These are phyloP conservation scores for Prunus dulcis DNA, from an alignment of 306 rosid genomes.

Conservation along the genomic window DNA sequence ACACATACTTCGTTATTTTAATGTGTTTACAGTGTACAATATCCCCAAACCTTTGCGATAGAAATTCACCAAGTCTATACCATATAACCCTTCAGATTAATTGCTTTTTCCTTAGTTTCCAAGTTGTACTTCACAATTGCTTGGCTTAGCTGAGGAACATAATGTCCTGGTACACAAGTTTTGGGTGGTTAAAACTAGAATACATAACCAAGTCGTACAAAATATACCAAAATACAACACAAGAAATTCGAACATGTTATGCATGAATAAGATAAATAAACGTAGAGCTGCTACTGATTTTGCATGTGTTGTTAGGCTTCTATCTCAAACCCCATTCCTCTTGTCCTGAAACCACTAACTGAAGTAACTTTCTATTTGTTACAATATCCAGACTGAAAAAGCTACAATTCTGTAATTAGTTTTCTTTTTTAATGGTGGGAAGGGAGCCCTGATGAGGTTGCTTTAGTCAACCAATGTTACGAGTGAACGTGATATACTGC, in stretches of 20 bases:
- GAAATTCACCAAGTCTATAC: conserved; percentile 33
- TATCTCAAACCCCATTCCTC: background rate
- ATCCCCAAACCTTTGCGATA: background rate
- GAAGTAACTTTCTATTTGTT: background rate
- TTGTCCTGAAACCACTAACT: background rate
- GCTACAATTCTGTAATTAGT: background rate
- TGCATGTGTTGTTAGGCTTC: background rate
- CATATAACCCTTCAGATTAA: conserved; percentile 87
- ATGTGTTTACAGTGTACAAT: conserved; percentile 5
- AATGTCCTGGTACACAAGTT: conserved; percentile 67
- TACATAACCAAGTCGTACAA: background rate
- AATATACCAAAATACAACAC: background rate
- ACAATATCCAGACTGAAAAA: too few species aligned
- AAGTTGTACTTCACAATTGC: conserved; percentile 63
- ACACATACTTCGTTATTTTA: conserved; percentile 9
- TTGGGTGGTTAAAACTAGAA: conserved; percentile 11
- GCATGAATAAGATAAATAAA: background rate
- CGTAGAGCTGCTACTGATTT: background rate
- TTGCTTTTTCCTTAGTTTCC: conserved; percentile 33
- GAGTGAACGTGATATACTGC: too few species aligned
- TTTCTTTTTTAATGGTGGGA: too few species aligned
- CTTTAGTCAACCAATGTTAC: too few species aligned
- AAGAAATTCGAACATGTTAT: background rate
- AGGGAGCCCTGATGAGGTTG: too few species aligned
- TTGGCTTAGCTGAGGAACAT: conserved; percentile 94